These are phyloP conservation scores for Oryza nivara DNA, from an alignment of 176 grass and related monocot genomes.

Conservation along the genomic window DNA sequence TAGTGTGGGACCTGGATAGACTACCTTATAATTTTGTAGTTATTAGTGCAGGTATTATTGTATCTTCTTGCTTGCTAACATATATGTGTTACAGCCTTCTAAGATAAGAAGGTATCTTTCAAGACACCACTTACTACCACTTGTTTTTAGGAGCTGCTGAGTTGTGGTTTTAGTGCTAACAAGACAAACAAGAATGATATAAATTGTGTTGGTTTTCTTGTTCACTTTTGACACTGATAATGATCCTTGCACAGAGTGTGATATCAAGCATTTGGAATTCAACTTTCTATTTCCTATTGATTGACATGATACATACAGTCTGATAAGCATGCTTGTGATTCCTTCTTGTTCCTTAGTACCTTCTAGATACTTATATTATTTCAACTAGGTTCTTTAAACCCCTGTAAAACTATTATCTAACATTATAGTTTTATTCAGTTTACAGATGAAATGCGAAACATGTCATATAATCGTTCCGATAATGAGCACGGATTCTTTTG, in stretches of 20 bases:
- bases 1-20: too few species aligned
- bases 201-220: not conserved
- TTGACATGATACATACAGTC: too few species aligned
- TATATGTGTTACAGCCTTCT: too few species aligned
- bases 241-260: not conserved
- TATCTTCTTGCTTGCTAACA: too few species aligned
- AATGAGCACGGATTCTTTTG: slow-evolving; percentile 42
- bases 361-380: not conserved
- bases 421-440: slow-evolving; percentile 55
- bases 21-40: too few species aligned
- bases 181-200: not conserved
- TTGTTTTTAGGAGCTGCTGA: not conserved
- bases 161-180: not conserved
- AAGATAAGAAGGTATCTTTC: too few species aligned
- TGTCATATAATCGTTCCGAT: slow-evolving; percentile 43
- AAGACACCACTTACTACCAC: too few species aligned
- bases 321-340: not conserved
- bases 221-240: slow-evolving; percentile 13
- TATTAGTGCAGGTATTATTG: too few species aligned
- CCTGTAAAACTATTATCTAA: slow-evolving; percentile 40
- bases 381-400: not conserved
- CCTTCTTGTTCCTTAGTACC: not conserved
- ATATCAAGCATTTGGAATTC: not conserved
- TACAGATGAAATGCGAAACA: slow-evolving; percentile 38
- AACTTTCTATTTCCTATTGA: too few species aligned